These are phyloP conservation scores for Claviceps humidiphila DNA, from an alignment of 2,329 filamentous ascomycete genomes.

Conservation along the genomic window DNA sequence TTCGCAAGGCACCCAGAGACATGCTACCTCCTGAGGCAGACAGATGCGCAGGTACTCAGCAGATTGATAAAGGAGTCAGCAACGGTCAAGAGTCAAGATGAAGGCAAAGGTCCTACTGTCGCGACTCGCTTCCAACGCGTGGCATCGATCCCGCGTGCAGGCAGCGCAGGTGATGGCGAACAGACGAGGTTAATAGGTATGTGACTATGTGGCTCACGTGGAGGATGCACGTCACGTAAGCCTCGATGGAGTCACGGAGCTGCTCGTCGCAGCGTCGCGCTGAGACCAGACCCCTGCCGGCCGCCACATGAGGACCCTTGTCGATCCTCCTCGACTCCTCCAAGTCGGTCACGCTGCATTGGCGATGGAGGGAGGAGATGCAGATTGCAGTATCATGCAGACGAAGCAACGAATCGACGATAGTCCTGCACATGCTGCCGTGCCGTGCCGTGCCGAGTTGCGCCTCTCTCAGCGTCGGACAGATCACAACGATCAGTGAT, in stretches of 20 bases:
- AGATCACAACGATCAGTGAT: background rate
- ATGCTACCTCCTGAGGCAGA: background rate
- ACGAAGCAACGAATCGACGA: background rate
- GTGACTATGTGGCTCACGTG: background rate
- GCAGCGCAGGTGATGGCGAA: background rate
- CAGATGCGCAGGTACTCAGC: background rate
- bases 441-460: background rate
- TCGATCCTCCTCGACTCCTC: background rate
- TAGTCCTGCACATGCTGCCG: background rate
- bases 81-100: no score
- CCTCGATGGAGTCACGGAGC: background rate
- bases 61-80: background rate
- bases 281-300: background rate
- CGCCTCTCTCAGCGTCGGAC: background rate
- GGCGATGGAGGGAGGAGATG: background rate
- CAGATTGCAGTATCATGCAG: background rate
- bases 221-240: background rate
- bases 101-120: background rate
- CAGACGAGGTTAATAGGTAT: background rate
- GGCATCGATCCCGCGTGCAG: background rate
- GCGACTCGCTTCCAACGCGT: background rate
- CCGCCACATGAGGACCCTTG: background rate
- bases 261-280: background rate
- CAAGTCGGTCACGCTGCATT: background rate
- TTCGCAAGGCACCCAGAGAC: background rate